These are phyloP conservation scores for Dendrobium officinale DNA, from an alignment of 106 monocot genomes.

Conservation along the genomic window DNA sequence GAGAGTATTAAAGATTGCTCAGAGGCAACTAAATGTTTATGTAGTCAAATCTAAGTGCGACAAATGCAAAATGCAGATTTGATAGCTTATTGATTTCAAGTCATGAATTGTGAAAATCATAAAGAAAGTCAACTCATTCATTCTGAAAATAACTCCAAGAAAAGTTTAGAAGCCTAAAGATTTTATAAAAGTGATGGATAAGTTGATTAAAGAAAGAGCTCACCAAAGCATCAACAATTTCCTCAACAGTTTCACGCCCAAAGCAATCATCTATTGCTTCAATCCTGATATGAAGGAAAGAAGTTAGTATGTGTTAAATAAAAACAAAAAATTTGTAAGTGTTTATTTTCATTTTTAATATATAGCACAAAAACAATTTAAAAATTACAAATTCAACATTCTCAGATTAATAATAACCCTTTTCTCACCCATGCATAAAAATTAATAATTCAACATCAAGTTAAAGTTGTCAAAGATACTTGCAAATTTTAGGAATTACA, in stretches of 20 bases:
- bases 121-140: background rate
- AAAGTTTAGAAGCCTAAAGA: background rate
- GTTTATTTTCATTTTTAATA: no score
- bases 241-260: conserved; percentile 82
- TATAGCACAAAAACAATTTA: background rate
- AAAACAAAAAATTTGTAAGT: background rate
- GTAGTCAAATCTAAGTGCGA: background rate
- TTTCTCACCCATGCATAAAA: conserved; percentile 2
- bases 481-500: background rate
- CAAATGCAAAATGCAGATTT: background rate
- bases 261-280: conserved; percentile 86
- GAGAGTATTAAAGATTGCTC: background rate
- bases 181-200: background rate
- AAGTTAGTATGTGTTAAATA: background rate
- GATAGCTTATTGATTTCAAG: background rate
- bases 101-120: background rate
- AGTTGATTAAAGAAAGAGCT: conserved; percentile 12
- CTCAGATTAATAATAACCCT: background rate
- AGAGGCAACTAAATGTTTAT: background rate
- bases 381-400: background rate
- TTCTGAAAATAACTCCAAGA: background rate
- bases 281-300: conserved; percentile 37
- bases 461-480: background rate
- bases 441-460: background rate
- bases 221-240: conserved; percentile 92